Evolutionary conservation across 2,329 filamentous ascomycete species (phyloP).

Genomic region (Stylonectria norvegica): DNA sequence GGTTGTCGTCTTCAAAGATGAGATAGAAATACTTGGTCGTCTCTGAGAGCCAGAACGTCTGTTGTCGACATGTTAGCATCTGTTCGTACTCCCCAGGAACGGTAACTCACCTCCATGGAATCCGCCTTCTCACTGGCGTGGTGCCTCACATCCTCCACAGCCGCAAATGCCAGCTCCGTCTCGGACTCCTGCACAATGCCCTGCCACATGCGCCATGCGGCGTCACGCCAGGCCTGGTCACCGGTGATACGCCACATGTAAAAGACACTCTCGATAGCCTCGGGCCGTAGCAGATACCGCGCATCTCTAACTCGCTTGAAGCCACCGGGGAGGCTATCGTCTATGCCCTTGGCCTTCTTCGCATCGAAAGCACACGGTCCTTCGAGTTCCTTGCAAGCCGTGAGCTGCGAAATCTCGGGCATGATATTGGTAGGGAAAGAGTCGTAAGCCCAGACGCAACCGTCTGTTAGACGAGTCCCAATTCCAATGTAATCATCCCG

Average conservation of each 20-base stretch:
- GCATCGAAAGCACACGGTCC: slow-evolving; percentile 35
- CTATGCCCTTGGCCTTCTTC: slow-evolving; percentile 19
- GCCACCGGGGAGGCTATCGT: slow-evolving; percentile 43
- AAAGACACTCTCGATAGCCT: slow-evolving; percentile 52
- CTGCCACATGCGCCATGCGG: slow-evolving; percentile 49
- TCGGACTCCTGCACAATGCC: slow-evolving; percentile 40
- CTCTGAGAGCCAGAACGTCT: slow-evolving; percentile 71
- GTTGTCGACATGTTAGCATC: slow-evolving; percentile 12
- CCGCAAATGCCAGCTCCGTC: slow-evolving; percentile 42
- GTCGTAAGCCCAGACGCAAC: slow-evolving; percentile 54
- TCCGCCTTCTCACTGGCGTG: slow-evolving; percentile 43
- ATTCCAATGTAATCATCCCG: slow-evolving; percentile 44
- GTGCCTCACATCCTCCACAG: slow-evolving; percentile 36
- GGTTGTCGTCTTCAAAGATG: slow-evolving; percentile 61
- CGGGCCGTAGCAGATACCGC: slow-evolving; percentile 44
- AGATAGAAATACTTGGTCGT: slow-evolving; percentile 77
- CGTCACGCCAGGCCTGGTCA: slow-evolving; percentile 40
- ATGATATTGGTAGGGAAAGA: slow-evolving; percentile 50
- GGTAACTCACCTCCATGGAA: slow-evolving; percentile 55
- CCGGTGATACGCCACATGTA: slow-evolving; percentile 51
- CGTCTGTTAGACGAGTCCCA: slow-evolving; percentile 47
- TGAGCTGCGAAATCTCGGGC: slow-evolving; percentile 46
- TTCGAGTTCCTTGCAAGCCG: slow-evolving; percentile 34
- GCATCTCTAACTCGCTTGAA: slow-evolving; percentile 53
- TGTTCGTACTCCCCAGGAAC: neutral